phyloP scores from a whole-genome alignment of 2,329 filamentous ascomycete species.

The Penicillium thymicola region DNA sequence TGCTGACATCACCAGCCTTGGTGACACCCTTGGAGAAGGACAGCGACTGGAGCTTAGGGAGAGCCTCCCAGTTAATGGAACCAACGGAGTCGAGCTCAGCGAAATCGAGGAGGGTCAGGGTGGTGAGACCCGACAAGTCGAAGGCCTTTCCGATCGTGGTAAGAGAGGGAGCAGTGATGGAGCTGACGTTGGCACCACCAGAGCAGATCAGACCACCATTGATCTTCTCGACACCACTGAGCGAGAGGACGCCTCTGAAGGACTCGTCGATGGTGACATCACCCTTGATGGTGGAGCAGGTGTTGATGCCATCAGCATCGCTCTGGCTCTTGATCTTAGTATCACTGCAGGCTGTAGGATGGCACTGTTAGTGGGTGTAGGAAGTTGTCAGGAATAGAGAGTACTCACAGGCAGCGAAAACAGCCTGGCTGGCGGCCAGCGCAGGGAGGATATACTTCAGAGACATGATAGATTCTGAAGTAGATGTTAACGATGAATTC shows the following conservation, averaged over 20 bases:
- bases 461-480: conserved; percentile 42
- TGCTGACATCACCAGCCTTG: conserved; percentile 64
- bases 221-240: conserved; percentile 62
- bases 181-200: conserved; percentile 60
- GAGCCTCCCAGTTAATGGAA: conserved; percentile 67
- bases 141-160: conserved; percentile 67
- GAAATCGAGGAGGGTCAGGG: conserved; percentile 67
- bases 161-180: conserved; percentile 61
- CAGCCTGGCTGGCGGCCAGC: conserved; percentile 53
- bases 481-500: conserved; percentile 8
- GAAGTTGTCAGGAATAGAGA: neutral
- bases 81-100: conserved; percentile 62
- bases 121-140: conserved; percentile 63
- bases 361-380: neutral
- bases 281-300: conserved; percentile 68
- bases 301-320: conserved; percentile 60
- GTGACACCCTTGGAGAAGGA: conserved; percentile 64
- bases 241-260: conserved; percentile 56
- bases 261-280: conserved; percentile 61
- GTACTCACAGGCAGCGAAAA: conserved; percentile 45
- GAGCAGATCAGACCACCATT: conserved; percentile 52
- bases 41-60: conserved; percentile 61
- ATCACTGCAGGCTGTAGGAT: conserved; percentile 15
- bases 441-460: conserved; percentile 57
- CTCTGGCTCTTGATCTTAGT: conserved; percentile 56